Conservation (phyloP, 805 yeast species). For the Yarrowia keelungensis region DNA sequence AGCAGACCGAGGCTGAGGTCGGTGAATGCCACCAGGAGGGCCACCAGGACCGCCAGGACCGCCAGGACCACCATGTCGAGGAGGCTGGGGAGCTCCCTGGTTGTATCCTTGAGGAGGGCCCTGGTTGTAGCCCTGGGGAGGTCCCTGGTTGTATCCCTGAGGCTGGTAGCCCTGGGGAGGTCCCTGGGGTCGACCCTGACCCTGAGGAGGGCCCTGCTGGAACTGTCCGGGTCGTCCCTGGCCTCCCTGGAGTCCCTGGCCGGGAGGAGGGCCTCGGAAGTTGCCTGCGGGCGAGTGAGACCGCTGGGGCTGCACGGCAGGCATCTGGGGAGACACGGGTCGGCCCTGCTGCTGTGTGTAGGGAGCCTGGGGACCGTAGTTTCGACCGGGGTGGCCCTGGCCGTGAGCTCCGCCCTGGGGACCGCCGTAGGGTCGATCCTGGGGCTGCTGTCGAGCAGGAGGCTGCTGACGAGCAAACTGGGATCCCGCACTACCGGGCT, state of each 20-base stretch:
- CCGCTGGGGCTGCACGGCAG: conserved; percentile 31
- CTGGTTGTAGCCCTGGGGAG: conserved; percentile 10
- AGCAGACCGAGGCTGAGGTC: conserved; percentile 35
- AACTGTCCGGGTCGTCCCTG: conserved; percentile 9
- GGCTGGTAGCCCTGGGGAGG: background rate
- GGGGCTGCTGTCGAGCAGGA: conserved; percentile 8
- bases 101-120: conserved; percentile 11
- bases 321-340: conserved; percentile 27
- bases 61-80: conserved; percentile 29
- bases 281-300: conserved; percentile 22
- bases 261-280: conserved; percentile 37
- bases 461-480: conserved; percentile 27
- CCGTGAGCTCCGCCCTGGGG: conserved; percentile 28
- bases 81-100: conserved; percentile 20
- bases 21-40: conserved; percentile 23
- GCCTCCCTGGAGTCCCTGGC: no score
- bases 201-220: conserved; percentile 10
- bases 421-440: conserved; percentile 10
- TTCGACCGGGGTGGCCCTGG: conserved; percentile 30
- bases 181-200: conserved; percentile 7
- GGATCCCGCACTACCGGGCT: background rate
- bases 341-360: conserved; percentile 28
- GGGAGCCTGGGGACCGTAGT: conserved; percentile 22
- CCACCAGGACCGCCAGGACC: conserved; percentile 26
- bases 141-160: conserved; percentile 4